Evolutionary conservation across 73 alveolate species (phyloP).

Genomic region (Paraurostyla sp.): DNA sequence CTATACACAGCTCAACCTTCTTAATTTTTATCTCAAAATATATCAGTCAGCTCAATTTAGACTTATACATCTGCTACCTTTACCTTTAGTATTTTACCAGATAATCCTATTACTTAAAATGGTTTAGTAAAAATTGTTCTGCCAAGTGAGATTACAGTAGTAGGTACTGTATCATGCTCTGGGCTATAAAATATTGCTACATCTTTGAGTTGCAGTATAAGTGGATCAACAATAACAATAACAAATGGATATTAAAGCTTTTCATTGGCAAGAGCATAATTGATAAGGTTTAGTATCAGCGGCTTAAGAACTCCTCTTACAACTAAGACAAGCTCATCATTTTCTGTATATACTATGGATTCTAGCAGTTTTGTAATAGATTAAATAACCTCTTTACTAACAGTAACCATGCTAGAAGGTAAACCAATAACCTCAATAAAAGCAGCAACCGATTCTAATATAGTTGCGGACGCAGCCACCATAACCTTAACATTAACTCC

Average conservation of each 20-base stretch:
- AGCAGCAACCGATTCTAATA: neutral
- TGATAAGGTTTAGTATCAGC: neutral
- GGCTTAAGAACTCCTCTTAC: constrained; percentile 47
- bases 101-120: neutral
- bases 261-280: neutral
- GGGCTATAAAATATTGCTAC: neutral
- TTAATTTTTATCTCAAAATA: neutral
- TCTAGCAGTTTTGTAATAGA: neutral
- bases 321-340: constrained; percentile 5
- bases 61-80: constrained; percentile 5
- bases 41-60: neutral
- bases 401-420: constrained; percentile 35
- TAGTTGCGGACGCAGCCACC: neutral
- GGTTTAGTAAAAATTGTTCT: neutral
- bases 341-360: neutral
- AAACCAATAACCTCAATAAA: neutral
- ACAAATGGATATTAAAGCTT: neutral
- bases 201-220: constrained; percentile 4
- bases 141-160: constrained; percentile 22
- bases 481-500: neutral
- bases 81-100: neutral
- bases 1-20: neutral
- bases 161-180: neutral
- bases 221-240: neutral
- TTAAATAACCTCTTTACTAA: neutral